Conservation (phyloP, 176 grass and related monocot species). For the Hyparrhenia diplandra region DNA sequence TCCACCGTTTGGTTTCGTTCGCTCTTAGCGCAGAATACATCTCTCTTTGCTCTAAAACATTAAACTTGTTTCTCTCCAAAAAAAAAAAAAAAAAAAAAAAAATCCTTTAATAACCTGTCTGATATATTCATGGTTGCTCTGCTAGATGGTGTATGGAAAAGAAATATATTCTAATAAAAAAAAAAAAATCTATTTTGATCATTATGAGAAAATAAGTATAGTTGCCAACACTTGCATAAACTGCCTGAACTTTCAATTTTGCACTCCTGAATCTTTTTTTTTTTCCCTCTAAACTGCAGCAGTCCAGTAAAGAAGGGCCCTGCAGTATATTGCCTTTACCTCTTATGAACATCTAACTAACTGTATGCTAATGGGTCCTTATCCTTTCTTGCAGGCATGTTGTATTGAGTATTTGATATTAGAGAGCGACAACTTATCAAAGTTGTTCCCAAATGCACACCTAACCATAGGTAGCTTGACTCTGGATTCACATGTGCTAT, state of each 20-base stretch:
- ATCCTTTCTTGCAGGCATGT: conserved; percentile 58
- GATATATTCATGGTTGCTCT: neutral
- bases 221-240: neutral
- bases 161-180: neutral
- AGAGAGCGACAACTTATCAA: conserved; percentile 87
- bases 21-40: neutral
- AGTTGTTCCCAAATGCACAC: conserved; percentile 76
- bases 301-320: neutral
- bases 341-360: neutral
- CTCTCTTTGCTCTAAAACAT: neutral
- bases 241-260: neutral
- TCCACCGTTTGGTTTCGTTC: neutral
- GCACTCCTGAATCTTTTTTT: no score
- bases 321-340: neutral
- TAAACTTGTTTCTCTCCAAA: neutral
- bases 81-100: no score
- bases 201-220: neutral
- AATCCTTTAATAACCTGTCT: no score
- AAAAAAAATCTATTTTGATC: neutral
- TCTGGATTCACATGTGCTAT: conserved; percentile 61
- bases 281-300: no score
- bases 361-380: neutral
- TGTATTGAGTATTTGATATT: conserved; percentile 95
- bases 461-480: conserved; percentile 56
- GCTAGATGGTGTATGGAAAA: neutral